Evolutionary conservation across 345 rosid genomes (phyloP).

Genomic region (Melaleuca quinquenervia): DNA sequence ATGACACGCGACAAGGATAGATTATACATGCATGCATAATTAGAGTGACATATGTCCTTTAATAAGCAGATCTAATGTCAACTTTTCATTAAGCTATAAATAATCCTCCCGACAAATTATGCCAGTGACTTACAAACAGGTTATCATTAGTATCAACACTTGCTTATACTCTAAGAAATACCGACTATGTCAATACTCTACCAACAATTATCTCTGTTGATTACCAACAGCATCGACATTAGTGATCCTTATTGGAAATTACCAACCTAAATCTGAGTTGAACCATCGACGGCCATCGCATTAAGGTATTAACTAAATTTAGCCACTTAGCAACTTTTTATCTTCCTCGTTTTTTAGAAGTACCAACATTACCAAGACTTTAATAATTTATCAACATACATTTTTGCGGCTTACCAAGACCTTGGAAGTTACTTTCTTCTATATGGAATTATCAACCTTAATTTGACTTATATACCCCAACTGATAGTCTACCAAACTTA

Average conservation of each 20-base stretch:
- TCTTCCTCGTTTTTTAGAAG: not conserved
- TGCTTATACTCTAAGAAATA: not conserved
- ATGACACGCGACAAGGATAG: not conserved
- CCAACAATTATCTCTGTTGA: not conserved
- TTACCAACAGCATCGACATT: not conserved
- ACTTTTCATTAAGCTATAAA: not conserved
- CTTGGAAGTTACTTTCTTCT: too few species aligned
- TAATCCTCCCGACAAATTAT: not conserved
- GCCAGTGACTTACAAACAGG: fast-evolving
- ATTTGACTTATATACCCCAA: too few species aligned
- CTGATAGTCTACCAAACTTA: too few species aligned
- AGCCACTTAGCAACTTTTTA: not conserved
- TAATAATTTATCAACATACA: not conserved
- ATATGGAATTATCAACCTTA: too few species aligned
- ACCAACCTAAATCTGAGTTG: too few species aligned
- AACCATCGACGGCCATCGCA: not conserved
- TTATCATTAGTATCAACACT: not conserved
- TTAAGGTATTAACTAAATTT: not conserved
- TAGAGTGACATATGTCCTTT: not conserved
- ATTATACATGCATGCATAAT: not conserved
- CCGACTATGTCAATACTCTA: not conserved
- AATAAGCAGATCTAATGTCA: not conserved
- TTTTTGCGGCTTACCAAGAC: too few species aligned
- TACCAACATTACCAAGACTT: not conserved
- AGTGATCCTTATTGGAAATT: too few species aligned